phyloP scores from a whole-genome alignment of 2,329 filamentous ascomycete genomes.

The Xylaria sp. region DNA sequence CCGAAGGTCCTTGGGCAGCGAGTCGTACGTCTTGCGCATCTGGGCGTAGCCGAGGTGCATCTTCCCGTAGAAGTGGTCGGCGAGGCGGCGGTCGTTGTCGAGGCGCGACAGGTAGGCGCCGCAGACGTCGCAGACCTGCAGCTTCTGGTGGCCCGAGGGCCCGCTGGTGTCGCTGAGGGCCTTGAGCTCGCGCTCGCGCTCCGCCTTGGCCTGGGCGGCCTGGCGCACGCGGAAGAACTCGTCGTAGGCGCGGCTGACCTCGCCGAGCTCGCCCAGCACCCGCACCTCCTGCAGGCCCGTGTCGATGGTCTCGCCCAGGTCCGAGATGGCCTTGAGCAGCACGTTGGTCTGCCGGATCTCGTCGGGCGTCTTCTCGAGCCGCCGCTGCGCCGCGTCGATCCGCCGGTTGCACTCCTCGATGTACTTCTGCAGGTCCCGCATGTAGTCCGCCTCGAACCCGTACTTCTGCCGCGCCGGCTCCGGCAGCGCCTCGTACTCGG shows the following conservation, averaged over 20 bases:
- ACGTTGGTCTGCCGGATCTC: conserved; percentile 95
- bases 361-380: conserved; percentile 95
- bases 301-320: conserved; percentile 77
- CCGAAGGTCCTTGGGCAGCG: conserved; percentile 85
- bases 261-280: conserved; percentile 78
- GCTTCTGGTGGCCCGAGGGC: conserved; percentile 92
- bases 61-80: conserved; percentile 98
- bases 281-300: conserved; percentile 84
- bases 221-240: conserved; percentile 86
- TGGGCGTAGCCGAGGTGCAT: conserved; percentile 98
- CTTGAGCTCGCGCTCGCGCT: conserved; percentile 86
- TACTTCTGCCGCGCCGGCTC: conserved; percentile 73
- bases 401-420: conserved; percentile 95
- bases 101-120: conserved; percentile 90
- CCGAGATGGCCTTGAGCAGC: conserved; percentile 82
- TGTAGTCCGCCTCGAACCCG: conserved; percentile 96
- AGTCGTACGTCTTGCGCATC: conserved; percentile 92
- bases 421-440: conserved; percentile 93
- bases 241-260: conserved; percentile 79
- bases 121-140: conserved; percentile 98
- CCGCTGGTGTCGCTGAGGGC: conserved; percentile 88
- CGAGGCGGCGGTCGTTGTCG: conserved; percentile 90
- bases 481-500: conserved; percentile 79
- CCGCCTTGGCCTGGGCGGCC: conserved; percentile 78
- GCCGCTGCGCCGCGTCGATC: conserved; percentile 86